Evolutionary conservation across 345 rosid genomes (phyloP), one percentile per base, ranked within the genome.

Genomic region (Syzygium grande): DNA sequence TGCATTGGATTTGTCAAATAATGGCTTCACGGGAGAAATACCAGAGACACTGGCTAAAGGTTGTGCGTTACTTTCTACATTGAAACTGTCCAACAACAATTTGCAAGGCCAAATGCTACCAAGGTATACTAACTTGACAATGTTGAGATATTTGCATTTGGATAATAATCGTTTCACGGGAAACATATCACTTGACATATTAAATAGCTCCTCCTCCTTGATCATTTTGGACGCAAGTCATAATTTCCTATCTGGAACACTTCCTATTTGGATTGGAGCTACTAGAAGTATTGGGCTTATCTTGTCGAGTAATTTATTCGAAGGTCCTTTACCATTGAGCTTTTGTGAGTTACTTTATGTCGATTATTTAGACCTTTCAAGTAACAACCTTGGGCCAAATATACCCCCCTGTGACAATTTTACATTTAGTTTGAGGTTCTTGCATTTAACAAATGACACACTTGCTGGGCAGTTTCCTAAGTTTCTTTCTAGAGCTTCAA

Each of bases 1-100:
- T 5, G 0, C 0, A 25, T 73, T 91, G 15, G 92, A 91, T n/a
- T 83, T 91, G 41, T 91, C 93, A 14, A 63, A 84, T 63, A 92
- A 91, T 59, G 6, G 10, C 2, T 79, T 91, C 17, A 90, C 89
- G n/a, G 0, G 90, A 49, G 85, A 38, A 73, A 15, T 90, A 8
- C 91, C 90, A 0, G 52, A 58, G 16, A 52, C 34, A 3, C 78
- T 88, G 13, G 46, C 86, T 80, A 52, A 6, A 13, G 78, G 63
- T 16, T 86, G 86, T 25, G 30, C 43, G 5, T 6, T 30, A 9
- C 2, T 43, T 14, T 7, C 0, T 25, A 1, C 6, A 11, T 65
- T 92, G 1, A 58, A 5, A 19, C 11, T 92, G 29, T 89, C 85
- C 7, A 1, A n/a, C 51, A 87, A 87, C 21, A 79, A 27, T 56